A percentile compares a stretch with the other conserved stretches of the same genome.
Conservation (phyloP, 1,284 basidiomycete genomes). For the Papiliotrema flavescens region DNA sequence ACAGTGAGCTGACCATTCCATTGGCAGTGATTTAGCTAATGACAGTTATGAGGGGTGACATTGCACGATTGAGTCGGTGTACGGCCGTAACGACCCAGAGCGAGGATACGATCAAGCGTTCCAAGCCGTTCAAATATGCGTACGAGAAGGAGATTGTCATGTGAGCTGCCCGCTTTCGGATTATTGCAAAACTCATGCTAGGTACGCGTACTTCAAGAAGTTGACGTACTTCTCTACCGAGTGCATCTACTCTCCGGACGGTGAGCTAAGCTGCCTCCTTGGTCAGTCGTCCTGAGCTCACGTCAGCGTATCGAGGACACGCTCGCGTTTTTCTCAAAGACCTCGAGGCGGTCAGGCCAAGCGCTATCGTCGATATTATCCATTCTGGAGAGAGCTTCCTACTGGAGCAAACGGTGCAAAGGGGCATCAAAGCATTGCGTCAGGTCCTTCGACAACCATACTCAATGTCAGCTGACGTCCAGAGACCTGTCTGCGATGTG, state of each 20-base stretch:
- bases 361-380: constrained; percentile 95
- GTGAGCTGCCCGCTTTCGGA: constrained; percentile 51
- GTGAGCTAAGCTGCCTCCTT: constrained; percentile 20
- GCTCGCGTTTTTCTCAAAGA: constrained; percentile 93
- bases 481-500: constrained; percentile 86
- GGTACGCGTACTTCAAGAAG: constrained; percentile 98
- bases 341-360: constrained; percentile 86
- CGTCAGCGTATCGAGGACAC: constrained; percentile 84
- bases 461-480: constrained; percentile 12
- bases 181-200: constrained; percentile 36
- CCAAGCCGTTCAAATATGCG: constrained; percentile 98
- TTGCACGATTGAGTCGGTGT: constrained; percentile 87
- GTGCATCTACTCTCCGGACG: constrained; percentile 95
- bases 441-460: constrained; percentile 36
- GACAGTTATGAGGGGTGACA: constrained; percentile 93
- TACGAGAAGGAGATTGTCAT: constrained; percentile 99
- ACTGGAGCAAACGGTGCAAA: constrained; percentile 71
- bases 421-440: constrained; percentile 74
- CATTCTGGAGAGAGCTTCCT: constrained; percentile 90
- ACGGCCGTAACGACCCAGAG: constrained; percentile 90
- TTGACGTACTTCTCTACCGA: constrained; percentile 99
- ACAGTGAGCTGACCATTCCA: constrained; percentile 61
- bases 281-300: not conserved
- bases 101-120: constrained; percentile 90
- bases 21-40: not conserved